Conservation (phyloP, 257 asterid genomes). For the Linaria vulgaris region DNA sequence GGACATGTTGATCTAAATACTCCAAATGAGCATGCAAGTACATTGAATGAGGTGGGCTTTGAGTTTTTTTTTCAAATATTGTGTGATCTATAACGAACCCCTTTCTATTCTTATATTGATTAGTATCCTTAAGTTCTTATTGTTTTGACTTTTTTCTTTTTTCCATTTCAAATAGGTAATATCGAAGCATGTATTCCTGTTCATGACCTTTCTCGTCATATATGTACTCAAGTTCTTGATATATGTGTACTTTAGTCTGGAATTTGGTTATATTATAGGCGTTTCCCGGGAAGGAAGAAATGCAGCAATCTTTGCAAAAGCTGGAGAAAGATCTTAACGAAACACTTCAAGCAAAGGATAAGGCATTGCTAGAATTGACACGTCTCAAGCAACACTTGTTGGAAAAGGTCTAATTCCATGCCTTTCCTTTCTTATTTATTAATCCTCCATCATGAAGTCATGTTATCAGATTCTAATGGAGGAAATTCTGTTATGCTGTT, state of each 20-base stretch:
- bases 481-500: conserved; percentile 12
- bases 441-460: conserved; percentile 25
- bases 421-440: conserved; percentile 10
- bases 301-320: conserved; percentile 62
- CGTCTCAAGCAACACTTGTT: conserved; percentile 95
- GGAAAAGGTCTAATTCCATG: conserved; percentile 65
- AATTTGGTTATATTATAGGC: conserved; percentile 43
- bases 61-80: conserved; percentile 8
- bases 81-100: neutral
- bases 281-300: conserved; percentile 57
- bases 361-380: conserved; percentile 71
- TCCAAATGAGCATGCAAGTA: conserved; percentile 31
- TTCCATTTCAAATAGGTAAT: conserved; percentile 9
- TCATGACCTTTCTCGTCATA: conserved; percentile 9
- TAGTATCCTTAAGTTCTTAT: conserved; percentile 12
- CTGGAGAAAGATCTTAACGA: conserved; percentile 80
- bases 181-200: conserved; percentile 16
- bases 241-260: conserved; percentile 29
- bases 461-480: conserved; percentile 14
- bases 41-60: conserved; percentile 51
- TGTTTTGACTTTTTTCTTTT: neutral
- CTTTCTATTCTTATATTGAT: conserved; percentile 14
- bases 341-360: conserved; percentile 66
- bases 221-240: conserved; percentile 8
- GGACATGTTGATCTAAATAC: conserved; percentile 34